Conservation (phyloP, 2,329 filamentous ascomycete species). For the Ceratocystis albifundus region DNA sequence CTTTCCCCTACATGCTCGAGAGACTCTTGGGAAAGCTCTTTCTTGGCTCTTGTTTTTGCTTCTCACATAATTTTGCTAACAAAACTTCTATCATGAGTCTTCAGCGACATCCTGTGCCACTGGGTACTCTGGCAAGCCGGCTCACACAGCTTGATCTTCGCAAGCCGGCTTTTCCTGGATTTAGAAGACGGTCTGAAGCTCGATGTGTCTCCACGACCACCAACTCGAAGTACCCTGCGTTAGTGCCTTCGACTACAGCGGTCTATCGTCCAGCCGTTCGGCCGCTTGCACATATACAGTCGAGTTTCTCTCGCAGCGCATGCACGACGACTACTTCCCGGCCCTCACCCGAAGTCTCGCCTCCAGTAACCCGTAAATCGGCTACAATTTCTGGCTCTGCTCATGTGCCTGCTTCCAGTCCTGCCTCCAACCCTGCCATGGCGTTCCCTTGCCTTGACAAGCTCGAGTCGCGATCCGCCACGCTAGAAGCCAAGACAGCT, state of each 20-base stretch:
- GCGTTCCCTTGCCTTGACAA: slow-evolving; percentile 84
- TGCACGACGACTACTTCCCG: slow-evolving; percentile 8
- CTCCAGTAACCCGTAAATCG: slow-evolving; percentile 7
- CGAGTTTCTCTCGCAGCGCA: background rate
- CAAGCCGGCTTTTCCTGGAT: background rate
- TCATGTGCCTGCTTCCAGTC: slow-evolving; percentile 17
- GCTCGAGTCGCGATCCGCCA: slow-evolving; percentile 65
- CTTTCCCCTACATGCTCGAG: background rate
- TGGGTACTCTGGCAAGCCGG: background rate
- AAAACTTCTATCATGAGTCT: slow-evolving; percentile 14
- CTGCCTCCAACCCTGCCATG: slow-evolving; percentile 68
- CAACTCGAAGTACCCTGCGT: too few species aligned
- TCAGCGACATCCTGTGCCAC: slow-evolving; percentile 7
- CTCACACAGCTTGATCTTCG: background rate
- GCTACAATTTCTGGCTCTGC: background rate
- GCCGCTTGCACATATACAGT: too few species aligned
- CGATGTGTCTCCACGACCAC: background rate
- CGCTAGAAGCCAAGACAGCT: slow-evolving; percentile 43
- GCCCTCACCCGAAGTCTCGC: slow-evolving; percentile 11
- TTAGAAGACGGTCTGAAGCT: background rate
- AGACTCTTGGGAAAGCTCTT: background rate
- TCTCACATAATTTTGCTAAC: slow-evolving; percentile 10
- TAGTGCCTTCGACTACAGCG: too few species aligned
- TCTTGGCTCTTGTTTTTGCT: background rate
- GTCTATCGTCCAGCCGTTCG: too few species aligned